Base-by-base conservation (phyloP, 2,329 filamentous ascomycete genomes). In the Parastagonospora nodorum region DNA sequence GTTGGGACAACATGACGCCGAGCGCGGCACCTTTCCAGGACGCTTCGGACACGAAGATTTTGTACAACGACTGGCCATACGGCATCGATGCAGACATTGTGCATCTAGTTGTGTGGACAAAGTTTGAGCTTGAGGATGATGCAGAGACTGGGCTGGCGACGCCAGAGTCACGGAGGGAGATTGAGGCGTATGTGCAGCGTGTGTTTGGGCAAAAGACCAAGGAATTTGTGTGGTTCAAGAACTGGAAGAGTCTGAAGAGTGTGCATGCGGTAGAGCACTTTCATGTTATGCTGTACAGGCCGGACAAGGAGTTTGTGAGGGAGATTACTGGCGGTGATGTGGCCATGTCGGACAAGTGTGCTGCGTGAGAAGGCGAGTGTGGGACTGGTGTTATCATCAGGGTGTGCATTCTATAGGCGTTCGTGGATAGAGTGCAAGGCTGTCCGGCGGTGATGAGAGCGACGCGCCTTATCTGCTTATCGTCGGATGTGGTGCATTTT, bases 41-140 rank as follows among this genome's bases (percentile, higher is more conserved):
- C 50, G 60, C 74, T 80, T 80, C 76, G 40, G 88, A 94, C 66
- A 76, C 87, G 63, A 91, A 86, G 72, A 86, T 96, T 41, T 73
- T 96, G 35, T 84, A 83, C 75, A 97, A 97, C 68, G 92, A 97
- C 79, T 97, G 92, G 90, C 93, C 93, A 0, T 97, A 97, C 67
- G 92, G 90, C 0, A 80, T 97, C 45, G 90, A 94, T 63, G 68
- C 78, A 40, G 80, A 83, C 44, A 92, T 96, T 57, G 83, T 90
- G 12, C 93, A 97, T 70, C 78, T 97, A 2, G 90, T 96, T 5
- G 85, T 96, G 10, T 97, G 93, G 93, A 94, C 89, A 41, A 96
- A 96, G 74, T 96, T 96, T 66, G 80, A 83, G 41, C 78, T 97
- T 19, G 81, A 85, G 45, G 88, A 92, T 50, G 87, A 94, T 62